A percentile compares a stretch with the other conserved stretches of the same genome.
Conservation (phyloP, 148 eudicot species). For the Bassia scoparia region DNA sequence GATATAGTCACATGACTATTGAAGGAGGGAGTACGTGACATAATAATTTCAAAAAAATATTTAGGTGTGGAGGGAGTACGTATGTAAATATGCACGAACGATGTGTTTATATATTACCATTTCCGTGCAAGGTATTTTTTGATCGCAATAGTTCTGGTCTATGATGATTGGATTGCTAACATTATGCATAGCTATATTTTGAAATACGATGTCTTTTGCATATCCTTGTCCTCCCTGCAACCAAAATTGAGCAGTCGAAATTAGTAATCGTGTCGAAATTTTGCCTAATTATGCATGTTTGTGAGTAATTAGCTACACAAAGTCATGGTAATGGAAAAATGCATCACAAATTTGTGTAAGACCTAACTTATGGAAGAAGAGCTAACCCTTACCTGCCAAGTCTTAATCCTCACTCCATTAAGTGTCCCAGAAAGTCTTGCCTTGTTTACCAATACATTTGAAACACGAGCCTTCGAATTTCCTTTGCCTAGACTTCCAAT, state of each 20-base stretch:
- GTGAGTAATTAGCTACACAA: no score
- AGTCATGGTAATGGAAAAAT: neutral
- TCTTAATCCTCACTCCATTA: slow-evolving; percentile 85
- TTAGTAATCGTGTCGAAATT: neutral
- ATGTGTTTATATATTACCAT: slow-evolving; percentile 37
- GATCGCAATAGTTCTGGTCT: slow-evolving; percentile 80
- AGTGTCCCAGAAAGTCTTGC: slow-evolving; percentile 60
- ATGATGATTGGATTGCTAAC: slow-evolving; percentile 81
- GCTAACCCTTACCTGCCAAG: slow-evolving; percentile 72
- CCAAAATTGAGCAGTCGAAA: neutral
- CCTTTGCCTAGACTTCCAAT: slow-evolving; percentile 91
- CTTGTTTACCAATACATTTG: slow-evolving; percentile 55
- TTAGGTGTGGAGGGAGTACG: no score
- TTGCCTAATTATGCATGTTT: neutral
- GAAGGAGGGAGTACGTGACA: no score
- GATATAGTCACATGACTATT: no score
- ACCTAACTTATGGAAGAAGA: neutral
- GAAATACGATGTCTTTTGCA: slow-evolving; percentile 61
- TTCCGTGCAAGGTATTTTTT: slow-evolving; percentile 37
- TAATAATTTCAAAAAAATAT: no score
- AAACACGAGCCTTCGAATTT: slow-evolving; percentile 45
- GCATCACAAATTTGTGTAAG: neutral
- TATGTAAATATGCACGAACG: no score
- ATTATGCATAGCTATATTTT: slow-evolving; percentile 58
- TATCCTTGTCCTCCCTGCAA: slow-evolving; percentile 82